Evolutionary conservation across 257 asterid species (phyloP).

Genomic region (Solanum tacnaense): DNA sequence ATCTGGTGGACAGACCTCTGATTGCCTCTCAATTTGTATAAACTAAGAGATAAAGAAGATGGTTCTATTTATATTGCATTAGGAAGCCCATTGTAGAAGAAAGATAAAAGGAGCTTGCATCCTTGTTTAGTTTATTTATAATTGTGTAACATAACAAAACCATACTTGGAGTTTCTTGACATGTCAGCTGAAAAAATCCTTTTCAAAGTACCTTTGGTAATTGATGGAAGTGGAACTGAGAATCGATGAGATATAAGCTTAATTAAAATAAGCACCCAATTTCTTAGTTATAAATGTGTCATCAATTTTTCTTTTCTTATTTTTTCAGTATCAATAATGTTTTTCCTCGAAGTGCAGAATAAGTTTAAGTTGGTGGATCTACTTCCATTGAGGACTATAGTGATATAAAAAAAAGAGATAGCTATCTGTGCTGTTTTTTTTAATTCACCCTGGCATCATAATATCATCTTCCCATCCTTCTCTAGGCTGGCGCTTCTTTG

Average conservation of each 20-base stretch:
- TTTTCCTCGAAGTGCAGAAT: background rate
- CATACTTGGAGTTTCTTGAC: background rate
- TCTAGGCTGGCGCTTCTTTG: conserved; percentile 80
- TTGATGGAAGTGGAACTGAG: background rate
- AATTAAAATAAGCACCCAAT: background rate
- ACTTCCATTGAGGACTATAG: background rate
- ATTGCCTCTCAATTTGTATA: background rate
- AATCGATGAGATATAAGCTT: background rate
- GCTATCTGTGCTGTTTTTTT: background rate
- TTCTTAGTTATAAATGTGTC: background rate
- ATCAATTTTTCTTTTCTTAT: background rate
- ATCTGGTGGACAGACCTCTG: background rate
- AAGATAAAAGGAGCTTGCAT: background rate
- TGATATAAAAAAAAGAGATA: background rate
- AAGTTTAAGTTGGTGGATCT: background rate
- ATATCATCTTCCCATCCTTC: background rate
- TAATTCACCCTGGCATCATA: background rate
- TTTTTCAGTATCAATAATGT: background rate
- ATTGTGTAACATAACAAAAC: background rate
- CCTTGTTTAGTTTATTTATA: background rate
- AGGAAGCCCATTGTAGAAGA: background rate
- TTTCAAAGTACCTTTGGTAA: background rate
- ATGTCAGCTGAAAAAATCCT: background rate
- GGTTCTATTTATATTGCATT: background rate
- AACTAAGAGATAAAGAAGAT: background rate